phyloP scores from a whole-genome alignment of 176 grass and related monocot species.

The Aegilops bicornis region DNA sequence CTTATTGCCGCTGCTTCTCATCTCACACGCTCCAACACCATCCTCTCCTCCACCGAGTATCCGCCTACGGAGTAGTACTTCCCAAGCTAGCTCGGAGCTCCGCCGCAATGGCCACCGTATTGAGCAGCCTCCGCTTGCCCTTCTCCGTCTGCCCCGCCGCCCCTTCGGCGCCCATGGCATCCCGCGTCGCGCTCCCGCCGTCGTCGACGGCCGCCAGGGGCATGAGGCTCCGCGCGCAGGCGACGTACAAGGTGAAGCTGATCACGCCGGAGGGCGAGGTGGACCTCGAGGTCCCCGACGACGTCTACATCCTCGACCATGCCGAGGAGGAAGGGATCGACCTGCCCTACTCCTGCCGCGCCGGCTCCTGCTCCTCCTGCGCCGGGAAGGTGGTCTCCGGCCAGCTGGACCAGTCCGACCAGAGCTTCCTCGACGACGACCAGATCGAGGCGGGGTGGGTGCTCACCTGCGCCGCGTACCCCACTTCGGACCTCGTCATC shows the following conservation, averaged over 20 bases:
- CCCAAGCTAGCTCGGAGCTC: neutral
- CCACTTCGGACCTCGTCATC: slow-evolving; percentile 72
- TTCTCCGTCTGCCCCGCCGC: neutral
- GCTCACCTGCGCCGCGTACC: slow-evolving; percentile 80
- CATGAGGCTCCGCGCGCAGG: slow-evolving; percentile 36
- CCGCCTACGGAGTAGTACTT: neutral
- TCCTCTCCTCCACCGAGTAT: neutral
- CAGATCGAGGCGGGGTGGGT: slow-evolving; percentile 51
- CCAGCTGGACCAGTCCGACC: slow-evolving; percentile 65
- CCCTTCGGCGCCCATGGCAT: neutral
- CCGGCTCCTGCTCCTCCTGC: slow-evolving; percentile 73
- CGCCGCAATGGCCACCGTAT: neutral
- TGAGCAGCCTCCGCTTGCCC: neutral
- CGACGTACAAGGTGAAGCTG: slow-evolving; percentile 70
- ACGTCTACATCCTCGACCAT: slow-evolving; percentile 64
- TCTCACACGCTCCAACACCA: neutral
- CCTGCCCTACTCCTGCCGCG: slow-evolving; percentile 78
- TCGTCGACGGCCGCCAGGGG: neutral
- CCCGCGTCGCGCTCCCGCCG: neutral
- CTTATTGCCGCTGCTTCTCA: neutral
- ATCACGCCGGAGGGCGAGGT: slow-evolving; percentile 49
- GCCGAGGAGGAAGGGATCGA: slow-evolving; percentile 62
- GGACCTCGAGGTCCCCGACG: slow-evolving; percentile 60
- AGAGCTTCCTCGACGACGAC: slow-evolving; percentile 74
- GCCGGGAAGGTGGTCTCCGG: slow-evolving; percentile 67